Conservation (phyloP, 331 rosid species). For the Pyracantha coccinea region DNA sequence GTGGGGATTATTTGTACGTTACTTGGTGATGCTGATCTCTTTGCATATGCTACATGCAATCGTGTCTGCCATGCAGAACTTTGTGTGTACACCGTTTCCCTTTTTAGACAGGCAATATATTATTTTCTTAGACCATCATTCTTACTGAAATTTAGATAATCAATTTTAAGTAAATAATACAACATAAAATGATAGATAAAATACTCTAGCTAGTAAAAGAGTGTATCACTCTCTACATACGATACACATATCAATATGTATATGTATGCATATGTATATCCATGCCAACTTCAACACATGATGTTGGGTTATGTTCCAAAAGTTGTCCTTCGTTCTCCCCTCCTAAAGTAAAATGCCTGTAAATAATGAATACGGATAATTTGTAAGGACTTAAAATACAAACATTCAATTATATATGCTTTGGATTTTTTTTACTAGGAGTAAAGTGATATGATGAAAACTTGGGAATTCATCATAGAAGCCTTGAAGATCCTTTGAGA, state of each 20-base stretch:
- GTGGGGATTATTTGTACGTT: not conserved
- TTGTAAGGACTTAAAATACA: not conserved
- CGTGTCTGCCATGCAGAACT: not conserved
- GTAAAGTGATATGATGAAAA: not conserved
- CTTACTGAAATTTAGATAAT: not conserved
- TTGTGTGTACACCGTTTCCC: not conserved
- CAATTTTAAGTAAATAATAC: not conserved
- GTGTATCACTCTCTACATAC: not conserved
- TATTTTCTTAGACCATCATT: not conserved
- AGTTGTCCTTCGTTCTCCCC: not conserved
- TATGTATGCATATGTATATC: not conserved
- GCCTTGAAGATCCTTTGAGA: not conserved
- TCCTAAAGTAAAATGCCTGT: not conserved
- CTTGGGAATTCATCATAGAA: not conserved
- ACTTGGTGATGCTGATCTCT: not conserved
- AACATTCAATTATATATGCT: no score
- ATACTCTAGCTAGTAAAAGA: not conserved
- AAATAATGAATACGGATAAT: not conserved
- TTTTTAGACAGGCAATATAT: not conserved
- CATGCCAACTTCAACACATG: not conserved
- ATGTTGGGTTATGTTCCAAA: not conserved
- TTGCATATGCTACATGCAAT: not conserved
- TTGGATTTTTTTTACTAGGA: slow-evolving; percentile 1
- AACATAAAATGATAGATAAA: not conserved
- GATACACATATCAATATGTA: not conserved